These are phyloP conservation scores for Coniochaeta prunicola DNA, from an alignment of 2,329 filamentous ascomycete species.

Conservation along the genomic window DNA sequence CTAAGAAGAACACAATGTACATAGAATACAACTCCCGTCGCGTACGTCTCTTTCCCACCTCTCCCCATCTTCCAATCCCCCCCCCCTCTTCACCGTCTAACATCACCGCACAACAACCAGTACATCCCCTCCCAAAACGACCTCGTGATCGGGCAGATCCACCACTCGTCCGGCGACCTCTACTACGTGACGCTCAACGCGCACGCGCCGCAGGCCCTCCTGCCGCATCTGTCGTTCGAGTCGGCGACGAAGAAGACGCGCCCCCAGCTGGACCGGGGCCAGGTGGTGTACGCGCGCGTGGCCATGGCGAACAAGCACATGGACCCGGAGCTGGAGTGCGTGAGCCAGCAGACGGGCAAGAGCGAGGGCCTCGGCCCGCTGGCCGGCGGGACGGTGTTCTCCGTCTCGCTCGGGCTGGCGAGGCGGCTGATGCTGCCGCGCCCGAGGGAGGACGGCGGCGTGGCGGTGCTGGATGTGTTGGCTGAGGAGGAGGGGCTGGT, in stretches of 20 bases:
- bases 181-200: constrained; percentile 74
- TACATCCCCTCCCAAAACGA: constrained; percentile 78
- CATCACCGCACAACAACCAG: constrained; percentile 30
- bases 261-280: constrained; percentile 65
- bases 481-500: constrained; percentile 62
- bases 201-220: constrained; percentile 55
- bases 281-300: constrained; percentile 85
- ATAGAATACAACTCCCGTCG: constrained; percentile 65
- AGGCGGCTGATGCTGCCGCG: constrained; percentile 65
- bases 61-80: neutral
- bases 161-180: constrained; percentile 66
- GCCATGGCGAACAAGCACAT: constrained; percentile 71
- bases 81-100: constrained; percentile 3
- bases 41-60: constrained; percentile 30
- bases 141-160: constrained; percentile 80
- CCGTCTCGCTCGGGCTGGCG: constrained; percentile 74
- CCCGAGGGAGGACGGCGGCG: constrained; percentile 51
- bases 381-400: constrained; percentile 78
- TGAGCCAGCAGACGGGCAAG: constrained; percentile 79
- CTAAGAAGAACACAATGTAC: constrained; percentile 70
- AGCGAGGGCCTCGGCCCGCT: constrained; percentile 81
- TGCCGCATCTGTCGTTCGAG: constrained; percentile 90
- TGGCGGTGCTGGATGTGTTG: constrained; percentile 73
- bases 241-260: constrained; percentile 86
- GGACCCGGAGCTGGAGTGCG: constrained; percentile 86